Evolutionary conservation across 306 rosid species (phyloP), one percentile per base, ranked within the genome.

Genomic region (Morella rubra): DNA sequence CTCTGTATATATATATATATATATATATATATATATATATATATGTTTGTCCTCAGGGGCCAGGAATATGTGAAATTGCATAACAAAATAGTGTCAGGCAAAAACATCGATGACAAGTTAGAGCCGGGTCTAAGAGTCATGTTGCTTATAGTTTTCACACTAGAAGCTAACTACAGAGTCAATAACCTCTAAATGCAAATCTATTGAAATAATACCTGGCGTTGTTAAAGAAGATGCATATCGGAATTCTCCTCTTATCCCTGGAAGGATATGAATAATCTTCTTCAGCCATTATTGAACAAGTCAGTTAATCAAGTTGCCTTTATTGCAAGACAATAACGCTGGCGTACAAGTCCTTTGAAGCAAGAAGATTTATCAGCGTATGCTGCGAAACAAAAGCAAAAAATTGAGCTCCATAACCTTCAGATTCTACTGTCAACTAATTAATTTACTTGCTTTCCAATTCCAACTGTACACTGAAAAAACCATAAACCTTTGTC

Each of bases 151-250:
- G 42, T 65, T 41, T 5, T 42, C 12, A 65, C 41, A 16, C 70
- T 42, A 18, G 70, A 65, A 40, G 70, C 2, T 65, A 65, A 41
- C 49, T n/a, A 41, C 41, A 65, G 71, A 65, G 42, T 40, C 49
- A 42, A 65, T 7, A 16, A 18, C 8, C 50, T 41, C 50, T 41
- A 72, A 77, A 22, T 7, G 19, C 24, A 59, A 16, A 19, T 50
- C 7, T 32, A 46, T 60, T 0, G 24, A 18, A 74, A 46, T 20
- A 46, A 55, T 84, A 91, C 98, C 97, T 86, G 65, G 80, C 81
- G 80, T 90, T 89, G 85, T 91, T 87, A 59, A 91, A 93, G 82
- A 91, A 90, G 77, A 84, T 74, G 74, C 66, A 80, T 41, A 85
- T 32, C 53, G 95, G 91, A 32, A 80, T 71, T 73, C 74, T 91